phyloP scores from a whole-genome alignment of 345 rosid genomes.

The Pistacia vera region DNA sequence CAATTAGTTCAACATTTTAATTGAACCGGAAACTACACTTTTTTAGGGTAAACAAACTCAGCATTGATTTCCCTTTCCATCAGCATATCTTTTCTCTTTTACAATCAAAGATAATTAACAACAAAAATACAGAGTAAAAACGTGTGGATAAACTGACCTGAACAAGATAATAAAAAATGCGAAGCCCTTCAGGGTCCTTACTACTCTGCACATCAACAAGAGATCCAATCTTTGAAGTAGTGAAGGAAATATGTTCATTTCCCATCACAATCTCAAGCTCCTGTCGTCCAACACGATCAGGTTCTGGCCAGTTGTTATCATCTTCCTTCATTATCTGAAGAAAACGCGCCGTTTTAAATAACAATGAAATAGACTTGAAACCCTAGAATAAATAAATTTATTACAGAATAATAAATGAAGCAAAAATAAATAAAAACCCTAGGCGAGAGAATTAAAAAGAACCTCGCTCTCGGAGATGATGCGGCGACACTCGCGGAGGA shows the following conservation, averaged over 20 bases:
- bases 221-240: constrained; percentile 97
- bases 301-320: constrained; percentile 98
- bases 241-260: constrained; percentile 92
- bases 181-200: constrained; percentile 98
- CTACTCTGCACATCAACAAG: constrained; percentile 96
- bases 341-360: not conserved
- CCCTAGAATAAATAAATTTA: constrained; percentile 9
- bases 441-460: not conserved
- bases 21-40: not conserved
- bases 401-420: not conserved
- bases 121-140: not conserved
- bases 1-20: not conserved
- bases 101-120: too few species aligned
- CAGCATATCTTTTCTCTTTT: too few species aligned
- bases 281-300: constrained; percentile 94
- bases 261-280: constrained; percentile 99
- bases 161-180: constrained; percentile 96
- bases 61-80: not conserved
- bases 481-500: constrained; percentile 92
- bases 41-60: not conserved
- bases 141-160: constrained; percentile 87
- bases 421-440: not conserved
- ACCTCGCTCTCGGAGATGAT: constrained; percentile 98
- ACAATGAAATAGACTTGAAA: not conserved
- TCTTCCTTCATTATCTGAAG: constrained; percentile 98